These are phyloP conservation scores for Penicillium tannophilum DNA, from an alignment of 495 filamentous ascomycete genomes.

Conservation along the genomic window DNA sequence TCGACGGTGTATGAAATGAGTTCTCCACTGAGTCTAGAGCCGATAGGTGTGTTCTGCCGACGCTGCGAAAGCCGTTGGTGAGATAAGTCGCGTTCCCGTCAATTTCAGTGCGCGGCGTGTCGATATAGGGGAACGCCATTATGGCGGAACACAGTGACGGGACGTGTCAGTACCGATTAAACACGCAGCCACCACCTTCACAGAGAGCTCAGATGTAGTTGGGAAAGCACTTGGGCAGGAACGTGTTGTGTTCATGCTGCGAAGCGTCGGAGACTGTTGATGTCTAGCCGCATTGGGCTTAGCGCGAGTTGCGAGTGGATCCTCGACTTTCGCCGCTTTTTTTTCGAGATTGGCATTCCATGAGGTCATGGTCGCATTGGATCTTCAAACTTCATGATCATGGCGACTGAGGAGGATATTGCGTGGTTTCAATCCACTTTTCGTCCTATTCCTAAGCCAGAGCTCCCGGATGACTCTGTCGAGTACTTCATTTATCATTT, in stretches of 20 bases:
- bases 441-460: constrained; percentile 62
- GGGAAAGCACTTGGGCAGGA: constrained; percentile 20
- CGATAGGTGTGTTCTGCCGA: constrained; percentile 49
- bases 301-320: constrained; percentile 31
- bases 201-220: constrained; percentile 8
- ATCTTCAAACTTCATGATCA: constrained; percentile 23
- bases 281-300: constrained; percentile 41
- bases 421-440: constrained; percentile 55
- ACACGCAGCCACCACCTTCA: constrained; percentile 35
- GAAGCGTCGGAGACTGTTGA: constrained; percentile 40
- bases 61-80: constrained; percentile 56
- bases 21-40: constrained; percentile 81
- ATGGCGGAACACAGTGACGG: constrained; percentile 22
- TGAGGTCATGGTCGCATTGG: constrained; percentile 41
- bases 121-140: constrained; percentile 61
- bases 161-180: constrained; percentile 24
- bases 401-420: constrained; percentile 51
- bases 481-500: constrained; percentile 82
- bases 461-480: constrained; percentile 81
- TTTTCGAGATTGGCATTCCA: constrained; percentile 27
- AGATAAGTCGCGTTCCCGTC: constrained; percentile 78
- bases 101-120: constrained; percentile 76
- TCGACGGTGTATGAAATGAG: constrained; percentile 83
- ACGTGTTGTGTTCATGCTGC: constrained; percentile 45
- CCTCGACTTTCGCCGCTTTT: constrained; percentile 32